phyloP scores from a whole-genome alignment of 2,329 filamentous ascomycete species.

The Aspergillus ruber region DNA sequence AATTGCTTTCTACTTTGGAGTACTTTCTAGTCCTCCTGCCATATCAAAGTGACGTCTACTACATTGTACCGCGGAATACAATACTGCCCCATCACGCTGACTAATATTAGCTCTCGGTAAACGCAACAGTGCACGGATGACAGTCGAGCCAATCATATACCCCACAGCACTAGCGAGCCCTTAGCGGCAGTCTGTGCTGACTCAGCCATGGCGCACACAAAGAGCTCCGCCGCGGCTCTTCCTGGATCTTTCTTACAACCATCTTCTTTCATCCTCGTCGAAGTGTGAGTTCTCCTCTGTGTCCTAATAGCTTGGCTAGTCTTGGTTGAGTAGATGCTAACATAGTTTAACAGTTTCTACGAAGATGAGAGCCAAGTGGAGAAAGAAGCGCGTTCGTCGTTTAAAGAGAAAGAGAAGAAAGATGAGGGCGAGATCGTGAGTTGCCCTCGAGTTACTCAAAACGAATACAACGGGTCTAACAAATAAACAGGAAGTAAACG shows the following conservation, averaged over 20 bases:
- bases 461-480: conserved; percentile 24
- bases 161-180: conserved; percentile 20
- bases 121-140: not conserved
- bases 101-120: conserved; percentile 17
- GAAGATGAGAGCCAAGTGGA: conserved; percentile 94
- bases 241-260: conserved; percentile 34
- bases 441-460: conserved; percentile 12
- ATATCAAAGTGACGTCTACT: not conserved
- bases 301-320: conserved; percentile 6
- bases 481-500: conserved; percentile 58
- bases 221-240: conserved; percentile 26
- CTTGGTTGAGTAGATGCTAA: conserved; percentile 12
- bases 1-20: not conserved
- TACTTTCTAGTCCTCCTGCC: not conserved
- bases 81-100: not conserved
- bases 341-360: conserved; percentile 30
- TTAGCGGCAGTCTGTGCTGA: conserved; percentile 27
- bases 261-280: conserved; percentile 40
- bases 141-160: conserved; percentile 10
- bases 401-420: conserved; percentile 99
- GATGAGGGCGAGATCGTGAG: conserved; percentile 96
- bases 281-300: conserved; percentile 30
- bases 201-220: conserved; percentile 38
- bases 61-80: not conserved
- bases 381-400: conserved; percentile 99